Evolutionary conservation across 2,329 filamentous ascomycete species (phyloP).

Genomic region (Anisogramma anomala): DNA sequence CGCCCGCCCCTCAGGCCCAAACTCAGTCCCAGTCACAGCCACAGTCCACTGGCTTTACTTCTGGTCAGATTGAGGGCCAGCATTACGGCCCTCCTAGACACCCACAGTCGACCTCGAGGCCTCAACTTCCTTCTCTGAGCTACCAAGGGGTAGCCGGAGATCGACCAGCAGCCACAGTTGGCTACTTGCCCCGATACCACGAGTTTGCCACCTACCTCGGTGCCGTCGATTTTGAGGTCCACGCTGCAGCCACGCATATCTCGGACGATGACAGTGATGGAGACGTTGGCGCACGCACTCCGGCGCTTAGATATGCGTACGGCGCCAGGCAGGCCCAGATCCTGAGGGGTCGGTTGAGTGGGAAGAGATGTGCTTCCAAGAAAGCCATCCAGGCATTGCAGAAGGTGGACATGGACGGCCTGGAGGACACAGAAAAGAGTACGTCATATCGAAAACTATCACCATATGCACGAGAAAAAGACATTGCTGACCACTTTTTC

Average conservation of each 20-base stretch:
- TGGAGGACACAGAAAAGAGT: slow-evolving; percentile 38
- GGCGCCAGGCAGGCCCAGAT: slow-evolving; percentile 25
- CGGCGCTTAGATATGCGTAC: background rate
- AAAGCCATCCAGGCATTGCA: slow-evolving; percentile 35
- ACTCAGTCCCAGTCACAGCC: no score
- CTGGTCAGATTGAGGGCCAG: no score
- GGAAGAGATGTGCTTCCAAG: slow-evolving; percentile 37
- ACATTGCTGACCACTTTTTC: slow-evolving; percentile 2
- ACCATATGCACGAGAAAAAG: background rate
- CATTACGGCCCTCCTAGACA: no score
- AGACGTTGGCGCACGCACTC: slow-evolving; percentile 23
- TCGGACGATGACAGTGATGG: slow-evolving; percentile 12
- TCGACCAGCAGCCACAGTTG: background rate
- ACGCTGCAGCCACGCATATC: background rate
- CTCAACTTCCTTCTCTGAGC: no score
- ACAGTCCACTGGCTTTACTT: no score
- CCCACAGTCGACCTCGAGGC: no score
- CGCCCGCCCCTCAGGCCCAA: no score
- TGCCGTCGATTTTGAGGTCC: background rate
- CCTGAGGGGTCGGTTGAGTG: slow-evolving; percentile 31
- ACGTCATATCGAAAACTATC: slow-evolving; percentile 19
- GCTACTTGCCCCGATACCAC: background rate
- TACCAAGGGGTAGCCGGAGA: no score
- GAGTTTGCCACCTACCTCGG: background rate
- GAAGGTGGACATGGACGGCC: slow-evolving; percentile 32